Evolutionary conservation across 1,284 basidiomycete species (phyloP).

Genomic region (Cryptococcus sp.): DNA sequence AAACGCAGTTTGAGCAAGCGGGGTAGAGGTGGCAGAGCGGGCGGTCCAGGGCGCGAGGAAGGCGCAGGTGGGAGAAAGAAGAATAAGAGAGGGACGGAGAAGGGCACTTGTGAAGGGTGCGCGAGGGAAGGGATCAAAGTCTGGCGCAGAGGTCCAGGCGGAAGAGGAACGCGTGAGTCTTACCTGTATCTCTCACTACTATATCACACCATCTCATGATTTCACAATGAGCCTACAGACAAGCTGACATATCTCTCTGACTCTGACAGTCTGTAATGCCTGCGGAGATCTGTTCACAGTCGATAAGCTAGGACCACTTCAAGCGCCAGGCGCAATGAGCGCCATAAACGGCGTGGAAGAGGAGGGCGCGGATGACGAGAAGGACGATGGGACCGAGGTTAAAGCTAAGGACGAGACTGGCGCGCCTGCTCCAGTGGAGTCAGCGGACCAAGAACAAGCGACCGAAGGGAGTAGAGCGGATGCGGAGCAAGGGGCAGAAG

Average conservation of each 20-base stretch:
- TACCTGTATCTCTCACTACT: not conserved
- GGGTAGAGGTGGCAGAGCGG: slow-evolving; percentile 9
- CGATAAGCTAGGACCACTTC: slow-evolving; percentile 39
- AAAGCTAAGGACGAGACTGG: not conserved
- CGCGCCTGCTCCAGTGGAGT: not conserved
- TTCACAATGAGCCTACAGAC: not conserved
- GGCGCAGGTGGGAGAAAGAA: slow-evolving; percentile 11
- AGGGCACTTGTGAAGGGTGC: slow-evolving; percentile 46
- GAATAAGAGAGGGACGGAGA: slow-evolving; percentile 28
- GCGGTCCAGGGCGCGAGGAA: slow-evolving; percentile 3
- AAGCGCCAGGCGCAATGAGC: slow-evolving; percentile 37
- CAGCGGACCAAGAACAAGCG: not conserved
- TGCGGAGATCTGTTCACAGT: slow-evolving; percentile 45
- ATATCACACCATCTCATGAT: not conserved
- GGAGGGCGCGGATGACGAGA: slow-evolving; percentile 4
- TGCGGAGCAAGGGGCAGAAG: no score
- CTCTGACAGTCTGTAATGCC: slow-evolving; percentile 40
- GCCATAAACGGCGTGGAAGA: not conserved
- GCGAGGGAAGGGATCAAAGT: slow-evolving; percentile 37
- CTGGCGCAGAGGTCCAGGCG: slow-evolving; percentile 47
- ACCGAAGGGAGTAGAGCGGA: slow-evolving; percentile 3
- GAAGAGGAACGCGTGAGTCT: slow-evolving; percentile 43
- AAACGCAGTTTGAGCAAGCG: slow-evolving; percentile 12
- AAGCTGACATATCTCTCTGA: not conserved
- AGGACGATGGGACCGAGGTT: not conserved